Conservation (phyloP, 495 filamentous ascomycete genomes). For the Lophiotrema nucula region DNA sequence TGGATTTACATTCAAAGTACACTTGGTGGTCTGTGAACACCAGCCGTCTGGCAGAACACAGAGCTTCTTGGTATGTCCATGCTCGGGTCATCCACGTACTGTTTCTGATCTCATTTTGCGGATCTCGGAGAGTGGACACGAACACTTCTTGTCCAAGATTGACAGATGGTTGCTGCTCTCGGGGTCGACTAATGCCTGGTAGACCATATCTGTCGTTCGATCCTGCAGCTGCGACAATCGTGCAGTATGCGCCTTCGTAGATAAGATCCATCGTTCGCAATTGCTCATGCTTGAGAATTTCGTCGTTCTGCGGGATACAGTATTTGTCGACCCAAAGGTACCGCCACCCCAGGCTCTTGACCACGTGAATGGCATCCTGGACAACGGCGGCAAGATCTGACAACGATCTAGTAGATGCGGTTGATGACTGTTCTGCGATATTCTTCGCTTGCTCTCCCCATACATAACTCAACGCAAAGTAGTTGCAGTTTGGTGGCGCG, state of each 20-base stretch:
- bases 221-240: background rate
- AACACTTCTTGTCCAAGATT: background rate
- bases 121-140: background rate
- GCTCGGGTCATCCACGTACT: background rate
- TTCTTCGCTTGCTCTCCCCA: background rate
- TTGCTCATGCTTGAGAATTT: background rate
- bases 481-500: background rate
- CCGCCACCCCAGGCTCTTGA: background rate
- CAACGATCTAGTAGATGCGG: background rate
- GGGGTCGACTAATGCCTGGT: background rate
- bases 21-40: background rate
- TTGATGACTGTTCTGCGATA: background rate
- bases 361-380: background rate
- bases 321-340: constrained; percentile 3
- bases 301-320: background rate
- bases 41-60: background rate
- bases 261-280: background rate
- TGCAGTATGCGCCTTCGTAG: background rate
- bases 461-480: background rate
- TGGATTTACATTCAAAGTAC: background rate
- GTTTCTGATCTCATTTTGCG: background rate
- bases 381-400: background rate
- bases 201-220: background rate
- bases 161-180: background rate
- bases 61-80: background rate